Evolutionary conservation across 345 rosid genomes (phyloP), one percentile per base, ranked within the genome.

Genomic region (Brassica juncea): DNA sequence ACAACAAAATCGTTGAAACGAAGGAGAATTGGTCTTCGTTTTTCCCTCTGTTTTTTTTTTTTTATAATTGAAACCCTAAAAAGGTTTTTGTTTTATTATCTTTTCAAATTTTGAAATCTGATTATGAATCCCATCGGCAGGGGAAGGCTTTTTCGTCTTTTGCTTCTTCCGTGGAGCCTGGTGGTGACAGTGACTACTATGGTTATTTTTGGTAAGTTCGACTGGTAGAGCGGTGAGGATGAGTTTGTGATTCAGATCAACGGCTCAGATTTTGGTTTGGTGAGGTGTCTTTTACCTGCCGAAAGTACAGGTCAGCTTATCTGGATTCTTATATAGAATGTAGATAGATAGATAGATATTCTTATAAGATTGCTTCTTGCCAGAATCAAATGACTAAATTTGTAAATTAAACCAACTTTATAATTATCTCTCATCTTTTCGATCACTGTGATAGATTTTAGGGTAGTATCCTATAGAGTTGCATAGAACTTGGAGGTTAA

Each of bases 241-340:
- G 6, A 23, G 0, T 0, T 39, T 47, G 2, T 3, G 61, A 6
- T n/a, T 39, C 1, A 66, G 4, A 66, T 78, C 10, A 57, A 78
- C 77, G 82, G 77, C 4, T 66, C 1, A 79, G 78, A 79, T 79
- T 5, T 49, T 49, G 0, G 59, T 67, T 9, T 35, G 78, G 52
- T 79, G 65, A 59, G 63, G 73, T 79, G 82, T 72, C 57, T 72
- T 21, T 72, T 49, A 32, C 69, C 77, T 73, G 73, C 59, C 60
- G 72, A 8, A 28, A 64, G 49, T 78, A 67, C 77, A 79, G 55
- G 77, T 79, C 82, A 79, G 82, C 73, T 79, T 72, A 66, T 58
- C 32, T 72, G 77, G 54, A 11, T 44, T 32, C 31, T 27, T 28
- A 10, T 14, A n/a, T 14, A 75, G 66, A 19, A 35, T 76, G 44